A percentile compares a stretch with the other conserved stretches of the same genome.
phyloP scores from a whole-genome alignment of 2,329 filamentous ascomycete species.

The Lecanicillium sp. region DNA sequence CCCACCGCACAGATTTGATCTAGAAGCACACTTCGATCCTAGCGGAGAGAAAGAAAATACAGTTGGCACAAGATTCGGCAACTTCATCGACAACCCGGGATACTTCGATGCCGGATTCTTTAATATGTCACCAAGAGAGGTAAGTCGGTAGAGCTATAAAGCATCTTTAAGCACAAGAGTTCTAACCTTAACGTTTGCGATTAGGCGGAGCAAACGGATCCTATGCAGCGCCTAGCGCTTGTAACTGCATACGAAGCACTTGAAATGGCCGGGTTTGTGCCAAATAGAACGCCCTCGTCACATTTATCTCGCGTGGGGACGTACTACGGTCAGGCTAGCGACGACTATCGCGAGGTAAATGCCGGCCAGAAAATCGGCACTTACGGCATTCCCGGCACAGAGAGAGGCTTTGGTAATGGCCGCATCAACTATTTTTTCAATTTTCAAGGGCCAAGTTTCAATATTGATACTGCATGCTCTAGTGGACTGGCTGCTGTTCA shows the following conservation, averaged over 20 bases:
- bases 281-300: slow-evolving; percentile 55
- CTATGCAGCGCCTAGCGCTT: slow-evolving; percentile 63
- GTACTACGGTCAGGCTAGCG: slow-evolving; percentile 69
- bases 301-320: slow-evolving; percentile 52
- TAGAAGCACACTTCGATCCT: slow-evolving; percentile 55
- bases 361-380: slow-evolving; percentile 57
- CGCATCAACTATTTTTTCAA: slow-evolving; percentile 60
- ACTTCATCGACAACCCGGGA: slow-evolving; percentile 59
- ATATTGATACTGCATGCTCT: slow-evolving; percentile 27
- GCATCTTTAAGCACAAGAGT: too few species aligned
- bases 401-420: slow-evolving; percentile 42
- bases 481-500: slow-evolving; percentile 22
- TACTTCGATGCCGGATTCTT: slow-evolving; percentile 70
- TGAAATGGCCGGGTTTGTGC: slow-evolving; percentile 63
- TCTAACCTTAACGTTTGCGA: slow-evolving; percentile 18
- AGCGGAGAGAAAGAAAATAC: slow-evolving; percentile 60
- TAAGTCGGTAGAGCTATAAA: background rate
- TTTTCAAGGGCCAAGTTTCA: slow-evolving; percentile 37
- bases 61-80: slow-evolving; percentile 58
- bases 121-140: slow-evolving; percentile 68
- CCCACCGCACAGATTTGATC: slow-evolving; percentile 56
- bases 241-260: slow-evolving; percentile 70
- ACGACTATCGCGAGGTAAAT: slow-evolving; percentile 75
- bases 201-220: slow-evolving; percentile 57
- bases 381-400: slow-evolving; percentile 43